Evolutionary conservation across 345 rosid species (phyloP).

Genomic region (Lepidium africanum): DNA sequence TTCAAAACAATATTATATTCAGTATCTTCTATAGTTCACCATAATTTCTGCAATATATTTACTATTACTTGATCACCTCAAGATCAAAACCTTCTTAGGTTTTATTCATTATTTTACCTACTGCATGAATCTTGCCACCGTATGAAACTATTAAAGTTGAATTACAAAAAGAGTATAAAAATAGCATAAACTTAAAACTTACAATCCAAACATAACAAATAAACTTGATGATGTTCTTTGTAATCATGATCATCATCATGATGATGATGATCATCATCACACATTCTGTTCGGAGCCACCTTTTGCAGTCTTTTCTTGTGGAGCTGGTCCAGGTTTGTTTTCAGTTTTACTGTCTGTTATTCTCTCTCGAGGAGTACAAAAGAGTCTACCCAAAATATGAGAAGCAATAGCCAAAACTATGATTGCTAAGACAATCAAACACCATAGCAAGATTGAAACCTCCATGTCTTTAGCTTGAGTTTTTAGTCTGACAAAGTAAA

Average conservation of each 20-base stretch:
- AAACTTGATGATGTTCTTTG: background rate
- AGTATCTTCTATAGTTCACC: background rate
- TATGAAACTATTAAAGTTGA: background rate
- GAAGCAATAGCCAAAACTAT: constrained; percentile 20
- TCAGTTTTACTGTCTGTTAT: constrained; percentile 2
- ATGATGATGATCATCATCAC: background rate
- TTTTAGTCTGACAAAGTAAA: background rate
- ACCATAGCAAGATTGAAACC: constrained; percentile 23
- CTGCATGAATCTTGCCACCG: background rate
- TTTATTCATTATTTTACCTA: background rate
- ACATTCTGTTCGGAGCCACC: background rate
- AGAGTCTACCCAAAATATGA: constrained; percentile 6
- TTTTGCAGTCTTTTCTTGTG: background rate
- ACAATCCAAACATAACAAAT: background rate
- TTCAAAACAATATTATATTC: background rate
- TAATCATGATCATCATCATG: background rate
- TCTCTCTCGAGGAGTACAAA: constrained; percentile 25
- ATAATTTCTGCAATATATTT: background rate
- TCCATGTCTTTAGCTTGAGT: constrained; percentile 12
- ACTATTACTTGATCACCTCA: background rate
- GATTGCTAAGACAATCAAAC: constrained; percentile 17
- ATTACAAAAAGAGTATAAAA: background rate
- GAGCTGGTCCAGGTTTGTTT: constrained; percentile 2
- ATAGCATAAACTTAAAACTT: background rate
- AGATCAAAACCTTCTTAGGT: background rate